Evolutionary conservation across 306 rosid species (phyloP), one percentile per base, ranked within the genome.

Genomic region (Prosopis cineraria): DNA sequence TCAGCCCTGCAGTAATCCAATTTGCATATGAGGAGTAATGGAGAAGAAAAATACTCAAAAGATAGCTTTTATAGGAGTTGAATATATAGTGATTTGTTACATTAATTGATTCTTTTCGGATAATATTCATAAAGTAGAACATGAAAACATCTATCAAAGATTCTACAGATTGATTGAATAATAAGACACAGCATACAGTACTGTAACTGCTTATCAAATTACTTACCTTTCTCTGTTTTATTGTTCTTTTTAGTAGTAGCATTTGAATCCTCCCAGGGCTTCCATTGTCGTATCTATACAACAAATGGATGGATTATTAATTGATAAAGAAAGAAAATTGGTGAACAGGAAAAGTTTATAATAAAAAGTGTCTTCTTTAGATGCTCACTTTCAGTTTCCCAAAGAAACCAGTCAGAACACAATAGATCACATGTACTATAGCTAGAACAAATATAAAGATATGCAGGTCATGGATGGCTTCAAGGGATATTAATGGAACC

Each of bases 361-460:
- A 14, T 44, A 4, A 1, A 44, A 45, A 3, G 50, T 4, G 50
- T 14, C 50, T 44, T n/a, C n/a, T n/a, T 14, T 13, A 44, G 7
- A 44, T 44, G 14, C 50, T 13, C 50, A 44, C 50, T 3, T 0
- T 44, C n/a, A 44, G 14, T 44, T n/a, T n/a, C 14, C 50, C 50
- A 7, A 44, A 44, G 50, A 44, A 44, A 44, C 13, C n/a, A 44
- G 50, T 44, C 45, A 94, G 91, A 77, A 85, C 96, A 70, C 97
- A 90, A 67, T 83, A 92, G 69, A 92, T 82, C 33, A 94, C 97
- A 74, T 90, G 98, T 79, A 88, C 94, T 0, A 94, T 41, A 53
- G 96, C 98, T 6, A 90, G 89, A 60, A 92, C 88, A 78, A 94
- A 92, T 80, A 94, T 92, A 79, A 94, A 92, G 85, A 89, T 89